These are phyloP conservation scores for Pugionium cornutum DNA, from an alignment of 345 rosid species.

Conservation along the genomic window DNA sequence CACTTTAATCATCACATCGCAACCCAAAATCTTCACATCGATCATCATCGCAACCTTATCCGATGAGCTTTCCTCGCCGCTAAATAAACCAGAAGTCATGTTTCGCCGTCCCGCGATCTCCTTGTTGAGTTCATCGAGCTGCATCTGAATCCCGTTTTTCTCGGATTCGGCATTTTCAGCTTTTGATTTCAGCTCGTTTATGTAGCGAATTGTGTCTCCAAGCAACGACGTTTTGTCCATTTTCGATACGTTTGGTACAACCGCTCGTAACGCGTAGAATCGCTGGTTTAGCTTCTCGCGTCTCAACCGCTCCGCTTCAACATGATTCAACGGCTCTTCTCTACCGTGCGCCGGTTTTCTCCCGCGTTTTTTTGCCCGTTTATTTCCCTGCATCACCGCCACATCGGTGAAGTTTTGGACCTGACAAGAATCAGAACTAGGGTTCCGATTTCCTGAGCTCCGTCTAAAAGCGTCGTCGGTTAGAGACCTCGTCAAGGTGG, in stretches of 20 bases:
- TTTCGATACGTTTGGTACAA: conserved; percentile 76
- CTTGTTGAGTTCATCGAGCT: conserved; percentile 19
- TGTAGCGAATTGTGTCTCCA: conserved; percentile 66
- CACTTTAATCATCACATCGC: conserved; percentile 62
- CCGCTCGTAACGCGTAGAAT: conserved; percentile 78
- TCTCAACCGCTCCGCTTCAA: conserved; percentile 82
- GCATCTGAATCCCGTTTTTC: conserved; percentile 5
- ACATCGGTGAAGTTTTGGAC: conserved; percentile 45
- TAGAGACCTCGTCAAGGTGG: conserved; percentile 10
- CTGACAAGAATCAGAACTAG: conserved; percentile 47
- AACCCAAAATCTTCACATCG: conserved; percentile 56
- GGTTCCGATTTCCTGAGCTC: conserved; percentile 45
- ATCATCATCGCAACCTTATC: conserved; percentile 29
- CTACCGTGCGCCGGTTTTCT: conserved; percentile 76
- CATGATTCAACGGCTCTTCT: conserved; percentile 78
- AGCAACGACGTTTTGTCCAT: conserved; percentile 83
- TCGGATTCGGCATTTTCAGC: neutral
- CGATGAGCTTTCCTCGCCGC: neutral
- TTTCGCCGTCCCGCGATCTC: conserved; percentile 26
- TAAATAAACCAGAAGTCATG: neutral
- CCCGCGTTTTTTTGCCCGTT: conserved; percentile 71
- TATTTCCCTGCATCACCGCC: conserved; percentile 54
- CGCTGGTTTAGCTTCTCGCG: conserved; percentile 86
- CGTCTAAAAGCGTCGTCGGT: conserved; percentile 56
- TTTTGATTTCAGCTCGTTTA: conserved; percentile 44